Evolutionary conservation across 2,329 filamentous ascomycete genomes (phyloP).

Genomic region (Hysterium pulicare): DNA sequence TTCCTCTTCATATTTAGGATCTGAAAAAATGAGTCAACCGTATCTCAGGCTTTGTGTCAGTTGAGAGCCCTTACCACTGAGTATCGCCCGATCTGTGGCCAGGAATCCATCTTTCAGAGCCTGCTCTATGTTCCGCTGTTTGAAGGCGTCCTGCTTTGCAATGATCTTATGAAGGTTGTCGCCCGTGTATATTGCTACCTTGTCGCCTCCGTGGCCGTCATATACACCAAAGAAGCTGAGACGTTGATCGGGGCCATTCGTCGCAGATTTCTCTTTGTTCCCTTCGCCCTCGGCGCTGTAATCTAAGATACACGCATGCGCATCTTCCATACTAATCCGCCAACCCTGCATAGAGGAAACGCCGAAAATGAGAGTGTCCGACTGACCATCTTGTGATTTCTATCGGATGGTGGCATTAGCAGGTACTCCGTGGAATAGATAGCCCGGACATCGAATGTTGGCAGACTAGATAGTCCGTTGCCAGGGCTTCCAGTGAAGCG

Average conservation of each 20-base stretch:
- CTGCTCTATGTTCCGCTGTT: constrained; percentile 87
- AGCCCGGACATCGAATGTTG: not conserved
- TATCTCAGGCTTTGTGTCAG: constrained; percentile 6
- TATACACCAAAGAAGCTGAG: constrained; percentile 97
- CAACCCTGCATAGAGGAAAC: constrained; percentile 99
- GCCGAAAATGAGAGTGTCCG: constrained; percentile 90
- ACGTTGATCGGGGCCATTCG: constrained; percentile 65
- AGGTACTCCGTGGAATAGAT: too few species aligned
- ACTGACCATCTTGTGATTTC: constrained; percentile 84
- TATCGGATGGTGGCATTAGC: constrained; percentile 37
- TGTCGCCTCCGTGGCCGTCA: constrained; percentile 95
- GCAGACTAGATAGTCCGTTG: constrained; percentile 5
- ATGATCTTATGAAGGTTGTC: constrained; percentile 93
- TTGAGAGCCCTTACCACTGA: constrained; percentile 67
- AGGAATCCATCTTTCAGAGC: constrained; percentile 96
- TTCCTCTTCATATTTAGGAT: constrained; percentile 95
- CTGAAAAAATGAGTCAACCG: constrained; percentile 50
- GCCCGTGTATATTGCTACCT: constrained; percentile 89
- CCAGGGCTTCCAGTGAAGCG: constrained; percentile 11
- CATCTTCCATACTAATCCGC: constrained; percentile 99
- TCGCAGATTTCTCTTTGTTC: constrained; percentile 45
- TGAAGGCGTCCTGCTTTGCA: constrained; percentile 90
- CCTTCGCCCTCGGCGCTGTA: constrained; percentile 61
- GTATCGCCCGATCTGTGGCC: constrained; percentile 90
- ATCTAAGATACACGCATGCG: constrained; percentile 86